Evolutionary conservation across 495 filamentous ascomycete genomes (phyloP).

Genomic region (Lasiosphaeria miniovina): DNA sequence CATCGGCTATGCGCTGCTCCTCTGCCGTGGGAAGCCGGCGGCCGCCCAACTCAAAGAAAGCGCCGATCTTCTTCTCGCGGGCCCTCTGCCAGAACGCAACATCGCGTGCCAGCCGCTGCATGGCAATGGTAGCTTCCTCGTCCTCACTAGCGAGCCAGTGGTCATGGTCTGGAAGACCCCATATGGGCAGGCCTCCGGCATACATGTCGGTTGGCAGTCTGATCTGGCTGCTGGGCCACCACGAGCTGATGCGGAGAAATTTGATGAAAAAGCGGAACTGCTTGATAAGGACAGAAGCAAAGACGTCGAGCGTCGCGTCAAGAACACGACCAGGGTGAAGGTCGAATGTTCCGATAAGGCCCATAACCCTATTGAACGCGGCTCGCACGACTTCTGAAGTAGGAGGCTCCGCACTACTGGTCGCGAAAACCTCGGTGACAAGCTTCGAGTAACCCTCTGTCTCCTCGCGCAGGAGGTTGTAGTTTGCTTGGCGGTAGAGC

Average conservation of each 20-base stretch:
- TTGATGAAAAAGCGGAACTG: constrained; percentile 86
- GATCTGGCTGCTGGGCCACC: constrained; percentile 77
- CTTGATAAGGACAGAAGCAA: constrained; percentile 45
- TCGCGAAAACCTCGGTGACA: constrained; percentile 61
- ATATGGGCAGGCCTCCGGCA: constrained; percentile 64
- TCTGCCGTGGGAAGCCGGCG: constrained; percentile 52
- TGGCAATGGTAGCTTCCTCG: constrained; percentile 53
- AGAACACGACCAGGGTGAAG: constrained; percentile 79
- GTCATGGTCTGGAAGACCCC: constrained; percentile 72
- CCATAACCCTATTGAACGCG: constrained; percentile 63
- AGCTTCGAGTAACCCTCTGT: constrained; percentile 83
- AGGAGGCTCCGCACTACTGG: constrained; percentile 50
- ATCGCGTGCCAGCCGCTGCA: constrained; percentile 62
- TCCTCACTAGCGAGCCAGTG: constrained; percentile 59
- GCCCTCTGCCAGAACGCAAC: constrained; percentile 76
- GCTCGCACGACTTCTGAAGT: constrained; percentile 49
- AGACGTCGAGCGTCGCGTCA: constrained; percentile 67
- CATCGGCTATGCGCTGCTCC: constrained; percentile 43
- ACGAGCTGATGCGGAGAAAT: constrained; percentile 83
- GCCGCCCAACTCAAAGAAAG: constrained; percentile 84
- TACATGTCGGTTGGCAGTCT: constrained; percentile 32
- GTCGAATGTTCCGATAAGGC: constrained; percentile 54
- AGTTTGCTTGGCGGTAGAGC: constrained; percentile 92
- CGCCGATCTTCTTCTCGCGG: constrained; percentile 69
- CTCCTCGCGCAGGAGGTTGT: constrained; percentile 94